phyloP scores from a whole-genome alignment of 805 yeast species.

The Torulaspora microellipsoides region DNA sequence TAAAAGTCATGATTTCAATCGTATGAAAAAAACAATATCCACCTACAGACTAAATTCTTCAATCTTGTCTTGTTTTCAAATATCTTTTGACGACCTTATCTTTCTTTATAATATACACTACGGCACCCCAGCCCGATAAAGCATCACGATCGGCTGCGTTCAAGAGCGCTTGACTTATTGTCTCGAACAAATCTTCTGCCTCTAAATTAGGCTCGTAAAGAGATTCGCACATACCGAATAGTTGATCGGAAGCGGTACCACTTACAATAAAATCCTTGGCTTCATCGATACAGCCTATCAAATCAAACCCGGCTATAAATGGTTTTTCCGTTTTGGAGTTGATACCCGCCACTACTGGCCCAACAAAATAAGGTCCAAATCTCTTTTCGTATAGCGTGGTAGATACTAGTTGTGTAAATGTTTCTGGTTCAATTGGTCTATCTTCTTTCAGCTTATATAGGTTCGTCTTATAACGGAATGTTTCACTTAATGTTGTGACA shows the following conservation, averaged over 20 bases:
- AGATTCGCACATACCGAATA: constrained; percentile 98
- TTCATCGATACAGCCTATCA: constrained; percentile 93
- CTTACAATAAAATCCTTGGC: constrained; percentile 92
- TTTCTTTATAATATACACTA: constrained; percentile 85
- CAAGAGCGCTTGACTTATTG: constrained; percentile 87
- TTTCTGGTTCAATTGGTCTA: constrained; percentile 85
- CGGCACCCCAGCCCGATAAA: constrained; percentile 97
- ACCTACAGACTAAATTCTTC: constrained; percentile 18
- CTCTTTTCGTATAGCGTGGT: constrained; percentile 85
- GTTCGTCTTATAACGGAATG: constrained; percentile 79
- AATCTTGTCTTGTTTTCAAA: constrained; percentile 94
- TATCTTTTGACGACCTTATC: constrained; percentile 85
- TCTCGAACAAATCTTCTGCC: constrained; percentile 93
- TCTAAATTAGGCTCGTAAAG: constrained; percentile 90
- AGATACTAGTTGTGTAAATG: constrained; percentile 88
- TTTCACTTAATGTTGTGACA: constrained; percentile 78
- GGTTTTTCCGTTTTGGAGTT: constrained; percentile 80
- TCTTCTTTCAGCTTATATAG: constrained; percentile 88
- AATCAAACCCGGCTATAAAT: constrained; percentile 90
- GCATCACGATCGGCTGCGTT: constrained; percentile 98
- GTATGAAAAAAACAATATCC: too few relatives aligned
- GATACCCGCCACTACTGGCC: constrained; percentile 95
- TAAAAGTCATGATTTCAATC: too few relatives aligned
- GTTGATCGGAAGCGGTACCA: constrained; percentile 96
- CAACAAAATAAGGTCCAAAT: constrained; percentile 94